Base-by-base conservation (phyloP, 441 rosid genomes). In the Bruguiera hainesii region DNA sequence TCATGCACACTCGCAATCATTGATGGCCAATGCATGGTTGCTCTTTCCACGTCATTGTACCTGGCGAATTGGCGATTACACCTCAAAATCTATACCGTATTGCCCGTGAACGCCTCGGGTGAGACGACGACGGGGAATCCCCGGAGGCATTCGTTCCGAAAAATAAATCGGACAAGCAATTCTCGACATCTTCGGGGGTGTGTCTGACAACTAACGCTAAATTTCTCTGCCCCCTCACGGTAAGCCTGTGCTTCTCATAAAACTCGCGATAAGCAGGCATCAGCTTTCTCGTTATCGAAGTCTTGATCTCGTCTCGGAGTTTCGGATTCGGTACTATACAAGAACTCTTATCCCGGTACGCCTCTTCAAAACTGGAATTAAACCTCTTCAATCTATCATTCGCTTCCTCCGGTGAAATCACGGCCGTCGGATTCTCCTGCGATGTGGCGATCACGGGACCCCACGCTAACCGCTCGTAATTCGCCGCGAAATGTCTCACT, bases 401-500 rank as follows among this genome's bases (percentile, higher is more conserved):
- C 1, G 75, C 89, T 29, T 76, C 79, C n/a, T 78, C 88, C 1
- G 74, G 59, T 0, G 84, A 60, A 33, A 79, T 60, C 48, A 37
- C 57, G 25, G 71, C 66, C 16, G 76, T 52, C 0, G 84, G 72
- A 64, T 71, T 71, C 67, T 72, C 85, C 55, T 87, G 85, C 31
- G 86, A 62, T 16, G 84, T 58, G 1, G 64, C 71, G 20, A 72
- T 23, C 10, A 85, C 75, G 15, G 65, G 70, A 16, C 72, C 83
- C 98, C 98, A 93, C 0, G 84, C 91, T 62, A 89, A 51, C 73
- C 73, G 56, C 80, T 80, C 96, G 80, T 87, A 93, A 55, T 76
- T 89, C 13, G 76, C 83, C 0, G 83, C 74, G 62, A 82, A 93
- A 63, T 82, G 89, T 0, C 65, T 78, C 62, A 83, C 80, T 71